Evolutionary conservation across 2,329 filamentous ascomycete species (phyloP).

Genomic region (Colletotrichum kahawae): DNA sequence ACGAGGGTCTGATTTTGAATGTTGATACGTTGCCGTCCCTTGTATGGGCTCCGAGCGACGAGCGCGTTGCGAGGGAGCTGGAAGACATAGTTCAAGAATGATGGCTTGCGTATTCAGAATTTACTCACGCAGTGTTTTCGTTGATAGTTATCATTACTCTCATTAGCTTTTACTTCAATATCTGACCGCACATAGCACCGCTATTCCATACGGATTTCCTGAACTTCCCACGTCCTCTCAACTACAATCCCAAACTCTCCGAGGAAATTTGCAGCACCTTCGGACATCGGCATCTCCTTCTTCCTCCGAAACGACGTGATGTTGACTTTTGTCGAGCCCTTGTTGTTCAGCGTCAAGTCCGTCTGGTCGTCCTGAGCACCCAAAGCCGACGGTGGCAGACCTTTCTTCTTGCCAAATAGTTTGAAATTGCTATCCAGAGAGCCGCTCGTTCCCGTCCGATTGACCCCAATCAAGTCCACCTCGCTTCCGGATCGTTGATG

Average conservation of each 20-base stretch:
- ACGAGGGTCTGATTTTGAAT: background rate
- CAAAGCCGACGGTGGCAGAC: background rate
- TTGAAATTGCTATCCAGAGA: background rate
- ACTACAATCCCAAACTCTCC: conserved; percentile 1
- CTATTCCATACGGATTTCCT: background rate
- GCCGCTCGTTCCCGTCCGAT: background rate
- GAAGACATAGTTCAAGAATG: background rate
- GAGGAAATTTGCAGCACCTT: background rate
- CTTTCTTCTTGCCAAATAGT: background rate
- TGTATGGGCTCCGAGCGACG: background rate
- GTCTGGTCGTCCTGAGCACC: background rate
- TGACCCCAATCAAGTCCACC: background rate
- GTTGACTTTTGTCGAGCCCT: background rate
- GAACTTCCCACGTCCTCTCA: background rate
- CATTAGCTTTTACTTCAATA: background rate
- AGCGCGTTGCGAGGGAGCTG: background rate
- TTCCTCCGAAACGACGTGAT: background rate
- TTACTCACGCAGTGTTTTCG: background rate
- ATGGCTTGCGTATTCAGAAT: background rate
- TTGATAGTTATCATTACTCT: background rate
- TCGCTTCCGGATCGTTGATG: background rate
- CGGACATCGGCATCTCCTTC: background rate
- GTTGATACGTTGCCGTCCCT: background rate
- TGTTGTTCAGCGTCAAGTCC: background rate
- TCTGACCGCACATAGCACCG: background rate